These are phyloP conservation scores for Zymoseptoria crescenta DNA, from an alignment of 2,329 filamentous ascomycete species.

Conservation along the genomic window DNA sequence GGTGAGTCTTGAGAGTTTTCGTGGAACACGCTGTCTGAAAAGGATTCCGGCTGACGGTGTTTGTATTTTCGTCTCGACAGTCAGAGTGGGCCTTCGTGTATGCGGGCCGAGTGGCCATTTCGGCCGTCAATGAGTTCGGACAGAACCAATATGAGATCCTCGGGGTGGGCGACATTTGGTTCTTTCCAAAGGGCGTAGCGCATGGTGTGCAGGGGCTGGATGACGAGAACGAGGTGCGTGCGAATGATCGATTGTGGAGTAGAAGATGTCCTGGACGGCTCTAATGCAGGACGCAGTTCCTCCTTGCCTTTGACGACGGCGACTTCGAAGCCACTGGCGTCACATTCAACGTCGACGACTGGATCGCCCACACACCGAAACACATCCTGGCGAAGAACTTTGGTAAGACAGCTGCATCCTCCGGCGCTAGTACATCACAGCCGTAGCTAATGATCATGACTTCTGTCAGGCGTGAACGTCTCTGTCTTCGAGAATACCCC, in stretches of 20 bases:
- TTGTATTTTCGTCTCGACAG: not conserved
- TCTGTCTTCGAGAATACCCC: constrained; percentile 54
- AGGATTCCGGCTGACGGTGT: not conserved
- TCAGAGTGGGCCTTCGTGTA: constrained; percentile 48
- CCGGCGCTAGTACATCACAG: not conserved
- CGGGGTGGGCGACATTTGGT: constrained; percentile 27
- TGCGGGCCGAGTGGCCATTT: constrained; percentile 46
- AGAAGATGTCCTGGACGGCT: not conserved
- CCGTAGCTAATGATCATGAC: not conserved
- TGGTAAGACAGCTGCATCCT: not conserved
- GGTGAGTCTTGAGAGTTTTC: not conserved
- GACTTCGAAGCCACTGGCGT: constrained; percentile 55
- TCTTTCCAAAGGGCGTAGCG: constrained; percentile 41
- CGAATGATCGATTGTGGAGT: not conserved
- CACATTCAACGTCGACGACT: constrained; percentile 60
- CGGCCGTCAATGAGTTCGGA: constrained; percentile 46
- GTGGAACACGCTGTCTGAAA: not conserved
- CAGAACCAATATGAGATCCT: constrained; percentile 43
- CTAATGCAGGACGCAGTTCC: constrained; percentile 32
- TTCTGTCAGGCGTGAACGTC: constrained; percentile 37
- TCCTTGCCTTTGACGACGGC: constrained; percentile 34
- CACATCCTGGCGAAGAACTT: constrained; percentile 62
- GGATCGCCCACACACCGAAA: constrained; percentile 59
- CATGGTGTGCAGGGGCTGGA: constrained; percentile 58
- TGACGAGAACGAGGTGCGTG: constrained; percentile 51